phyloP scores from a whole-genome alignment of 2,329 filamentous ascomycete genomes.

The Colletotrichum horii region DNA sequence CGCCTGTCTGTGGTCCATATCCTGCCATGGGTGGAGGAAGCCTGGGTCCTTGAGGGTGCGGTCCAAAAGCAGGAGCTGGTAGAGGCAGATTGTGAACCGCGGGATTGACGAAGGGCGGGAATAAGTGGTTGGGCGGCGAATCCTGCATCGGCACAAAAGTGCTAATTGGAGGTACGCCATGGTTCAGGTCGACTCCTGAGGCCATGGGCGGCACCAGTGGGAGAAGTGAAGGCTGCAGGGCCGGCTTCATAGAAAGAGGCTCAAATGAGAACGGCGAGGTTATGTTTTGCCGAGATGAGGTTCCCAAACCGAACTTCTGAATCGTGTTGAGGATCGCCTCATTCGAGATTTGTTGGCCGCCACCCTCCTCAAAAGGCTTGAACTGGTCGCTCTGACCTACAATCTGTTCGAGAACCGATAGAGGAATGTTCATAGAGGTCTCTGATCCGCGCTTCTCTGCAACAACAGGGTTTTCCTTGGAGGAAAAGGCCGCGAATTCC shows the following conservation, averaged over 20 bases:
- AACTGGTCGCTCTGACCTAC: neutral
- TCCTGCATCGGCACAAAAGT: neutral
- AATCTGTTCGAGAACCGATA: slow-evolving; percentile 4
- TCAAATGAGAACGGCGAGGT: neutral
- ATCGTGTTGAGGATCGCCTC: slow-evolving; percentile 9
- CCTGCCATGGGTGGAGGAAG: neutral
- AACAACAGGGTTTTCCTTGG: neutral
- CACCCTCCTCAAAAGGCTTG: neutral
- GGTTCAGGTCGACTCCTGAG: neutral
- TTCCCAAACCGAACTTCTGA: neutral
- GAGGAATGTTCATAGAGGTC: slow-evolving; percentile 7
- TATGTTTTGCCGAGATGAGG: neutral
- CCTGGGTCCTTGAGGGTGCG: neutral
- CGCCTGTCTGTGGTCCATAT: neutral
- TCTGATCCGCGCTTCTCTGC: neutral
- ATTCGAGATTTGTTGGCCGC: neutral
- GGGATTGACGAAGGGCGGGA: neutral
- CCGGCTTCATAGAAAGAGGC: neutral
- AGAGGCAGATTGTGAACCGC: neutral
- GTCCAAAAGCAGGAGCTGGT: neutral
- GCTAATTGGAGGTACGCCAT: neutral
- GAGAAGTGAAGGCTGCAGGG: neutral
- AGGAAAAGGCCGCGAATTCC: neutral
- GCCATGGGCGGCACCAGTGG: neutral
- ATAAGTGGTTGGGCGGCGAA: neutral